phyloP scores from a whole-genome alignment of 2,329 filamentous ascomycete genomes.

The Zymoseptoria crescenta region DNA sequence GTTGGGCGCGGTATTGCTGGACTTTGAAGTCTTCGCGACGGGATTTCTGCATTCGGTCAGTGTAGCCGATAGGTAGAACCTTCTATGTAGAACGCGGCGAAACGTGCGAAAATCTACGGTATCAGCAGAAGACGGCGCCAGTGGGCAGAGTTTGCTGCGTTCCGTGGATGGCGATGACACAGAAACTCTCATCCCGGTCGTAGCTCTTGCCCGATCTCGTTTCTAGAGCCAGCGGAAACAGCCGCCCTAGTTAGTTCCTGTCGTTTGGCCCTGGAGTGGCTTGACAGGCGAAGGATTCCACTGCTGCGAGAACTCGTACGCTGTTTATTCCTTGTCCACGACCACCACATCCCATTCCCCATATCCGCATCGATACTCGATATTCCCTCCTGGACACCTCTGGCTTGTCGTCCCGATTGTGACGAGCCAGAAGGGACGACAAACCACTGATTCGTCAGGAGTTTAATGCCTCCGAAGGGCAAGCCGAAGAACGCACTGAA shows the following conservation, averaged over 20 bases:
- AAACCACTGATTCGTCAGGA: slow-evolving; percentile 5
- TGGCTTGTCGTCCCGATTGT: slow-evolving; percentile 24
- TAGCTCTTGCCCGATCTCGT: not conserved
- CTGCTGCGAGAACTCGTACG: not conserved
- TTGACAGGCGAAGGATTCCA: not conserved
- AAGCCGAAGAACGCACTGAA: slow-evolving; percentile 37
- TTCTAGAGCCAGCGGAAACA: not conserved
- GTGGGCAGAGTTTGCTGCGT: not conserved
- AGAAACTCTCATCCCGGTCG: not conserved
- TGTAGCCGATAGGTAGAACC: not conserved
- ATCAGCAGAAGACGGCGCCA: not conserved
- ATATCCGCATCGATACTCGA: slow-evolving; percentile 5
- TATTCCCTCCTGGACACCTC: slow-evolving; percentile 13
- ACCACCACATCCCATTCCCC: not conserved
- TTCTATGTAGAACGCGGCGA: not conserved
- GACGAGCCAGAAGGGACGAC: slow-evolving; percentile 24
- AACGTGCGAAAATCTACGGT: not conserved
- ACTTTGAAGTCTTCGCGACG: not conserved
- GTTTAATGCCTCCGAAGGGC: slow-evolving; percentile 43
- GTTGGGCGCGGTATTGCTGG: not conserved
- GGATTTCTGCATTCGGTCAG: not conserved
- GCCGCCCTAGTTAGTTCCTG: not conserved
- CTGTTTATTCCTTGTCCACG: not conserved
- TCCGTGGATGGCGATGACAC: not conserved
- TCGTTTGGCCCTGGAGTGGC: not conserved